These are phyloP conservation scores for Lepidium didymum DNA, from an alignment of 345 rosid genomes.

Conservation along the genomic window DNA sequence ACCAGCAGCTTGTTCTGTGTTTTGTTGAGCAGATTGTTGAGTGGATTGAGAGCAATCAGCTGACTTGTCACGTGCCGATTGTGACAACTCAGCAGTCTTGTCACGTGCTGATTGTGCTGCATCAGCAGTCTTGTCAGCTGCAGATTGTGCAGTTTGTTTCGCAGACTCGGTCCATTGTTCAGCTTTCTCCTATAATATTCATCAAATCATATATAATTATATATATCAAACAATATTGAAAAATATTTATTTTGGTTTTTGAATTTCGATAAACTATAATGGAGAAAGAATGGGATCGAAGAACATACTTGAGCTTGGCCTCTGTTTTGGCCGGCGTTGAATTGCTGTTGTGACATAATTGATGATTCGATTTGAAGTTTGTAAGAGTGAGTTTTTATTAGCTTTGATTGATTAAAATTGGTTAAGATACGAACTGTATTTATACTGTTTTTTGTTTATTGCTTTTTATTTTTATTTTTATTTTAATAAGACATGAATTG, in stretches of 20 bases:
- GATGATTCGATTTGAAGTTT: not conserved
- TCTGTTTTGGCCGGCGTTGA: constrained; percentile 22
- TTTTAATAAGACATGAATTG: not conserved
- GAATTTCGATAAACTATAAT: not conserved
- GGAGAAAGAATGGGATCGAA: not conserved
- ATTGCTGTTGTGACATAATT: constrained; percentile 30
- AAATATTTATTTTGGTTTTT: not conserved
- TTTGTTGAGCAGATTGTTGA: constrained; percentile 12
- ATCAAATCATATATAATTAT: not conserved
- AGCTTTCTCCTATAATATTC: constrained; percentile 19
- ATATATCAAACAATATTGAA: not conserved
- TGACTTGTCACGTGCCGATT: constrained; percentile 19
- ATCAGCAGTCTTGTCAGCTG: constrained; percentile 22
- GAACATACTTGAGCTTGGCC: constrained; percentile 24
- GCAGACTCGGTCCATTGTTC: constrained; percentile 31
- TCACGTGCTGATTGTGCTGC: constrained; percentile 20
- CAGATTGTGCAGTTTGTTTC: constrained; percentile 22
- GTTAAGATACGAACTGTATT: constrained; percentile 4
- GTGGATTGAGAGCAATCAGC: constrained; percentile 15
- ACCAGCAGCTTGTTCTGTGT: constrained; percentile 23
- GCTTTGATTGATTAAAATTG: constrained; percentile 12
- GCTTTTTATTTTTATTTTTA: not conserved
- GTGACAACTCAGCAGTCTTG: constrained; percentile 1
- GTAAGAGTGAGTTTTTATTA: not conserved
- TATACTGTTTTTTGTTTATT: constrained; percentile 4